A percentile compares a stretch with the other conserved stretches of the same genome.
Conservation (phyloP, 495 filamentous ascomycete species). For the Penicillium riverlandense region DNA sequence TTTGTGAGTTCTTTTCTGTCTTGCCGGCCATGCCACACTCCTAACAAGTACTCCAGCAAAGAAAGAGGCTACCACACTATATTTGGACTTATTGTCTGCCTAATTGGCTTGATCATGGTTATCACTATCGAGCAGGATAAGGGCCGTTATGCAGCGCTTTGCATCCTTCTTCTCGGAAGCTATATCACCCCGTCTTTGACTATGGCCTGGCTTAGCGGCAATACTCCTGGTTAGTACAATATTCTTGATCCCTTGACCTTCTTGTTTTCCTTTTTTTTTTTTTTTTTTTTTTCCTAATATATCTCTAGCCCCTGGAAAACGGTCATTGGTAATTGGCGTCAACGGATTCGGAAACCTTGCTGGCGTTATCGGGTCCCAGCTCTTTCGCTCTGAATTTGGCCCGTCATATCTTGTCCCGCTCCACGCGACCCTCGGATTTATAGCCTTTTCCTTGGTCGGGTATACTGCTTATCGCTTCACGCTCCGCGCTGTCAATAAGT, state of each 20-base stretch:
- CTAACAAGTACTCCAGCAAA: not conserved
- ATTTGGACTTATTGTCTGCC: constrained; percentile 1
- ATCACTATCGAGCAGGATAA: constrained; percentile 25
- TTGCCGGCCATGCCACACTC: not conserved
- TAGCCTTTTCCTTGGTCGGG: constrained; percentile 32
- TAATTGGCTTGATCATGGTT: constrained; percentile 29
- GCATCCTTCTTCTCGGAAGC: constrained; percentile 45
- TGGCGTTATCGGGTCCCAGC: constrained; percentile 38
- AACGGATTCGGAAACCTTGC: constrained; percentile 57
- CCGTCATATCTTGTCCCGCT: constrained; percentile 38
- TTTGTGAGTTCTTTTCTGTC: constrained; percentile 2
- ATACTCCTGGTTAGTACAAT: constrained; percentile 31
- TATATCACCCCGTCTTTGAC: constrained; percentile 49
- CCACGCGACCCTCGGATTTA: constrained; percentile 32
- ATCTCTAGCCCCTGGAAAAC: constrained; percentile 35
- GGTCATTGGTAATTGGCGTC: constrained; percentile 47
- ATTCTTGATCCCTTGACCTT: not conserved
- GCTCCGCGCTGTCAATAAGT: constrained; percentile 17
- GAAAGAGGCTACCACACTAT: constrained; percentile 5
- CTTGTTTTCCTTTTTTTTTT: no score
- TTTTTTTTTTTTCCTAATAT: no score
- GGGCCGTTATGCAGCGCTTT: constrained; percentile 41
- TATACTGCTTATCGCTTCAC: constrained; percentile 26
- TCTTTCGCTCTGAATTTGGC: constrained; percentile 29
- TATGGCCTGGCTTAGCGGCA: constrained; percentile 50